Conservation (phyloP, 208 protist genomes). For the Leishmania arabica region DNA sequence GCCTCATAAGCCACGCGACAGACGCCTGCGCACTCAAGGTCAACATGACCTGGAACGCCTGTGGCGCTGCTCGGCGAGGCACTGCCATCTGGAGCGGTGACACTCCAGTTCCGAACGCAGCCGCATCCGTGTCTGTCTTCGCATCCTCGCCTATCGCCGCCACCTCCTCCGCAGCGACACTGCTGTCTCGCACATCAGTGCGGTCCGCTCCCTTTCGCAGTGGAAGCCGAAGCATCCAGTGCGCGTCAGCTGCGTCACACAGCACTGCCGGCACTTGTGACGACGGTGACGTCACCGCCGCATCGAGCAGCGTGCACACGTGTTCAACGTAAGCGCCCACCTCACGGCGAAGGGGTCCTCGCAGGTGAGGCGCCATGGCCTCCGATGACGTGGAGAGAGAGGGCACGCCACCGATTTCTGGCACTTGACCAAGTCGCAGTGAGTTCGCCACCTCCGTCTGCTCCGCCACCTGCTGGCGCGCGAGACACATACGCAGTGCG, state of each 20-base stretch:
- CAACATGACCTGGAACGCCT: conserved; percentile 11
- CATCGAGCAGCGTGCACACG: conserved; percentile 1
- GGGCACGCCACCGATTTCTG: background rate
- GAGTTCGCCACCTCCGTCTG: background rate
- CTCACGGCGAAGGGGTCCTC: conserved; percentile 5
- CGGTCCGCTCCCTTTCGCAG: background rate
- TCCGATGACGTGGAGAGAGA: background rate
- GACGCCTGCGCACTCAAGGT: background rate
- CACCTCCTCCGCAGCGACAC: background rate
- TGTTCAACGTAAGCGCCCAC: conserved; percentile 11
- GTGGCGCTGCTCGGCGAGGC: conserved; percentile 3
- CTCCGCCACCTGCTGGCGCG: conserved; percentile 15
- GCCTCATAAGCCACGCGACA: conserved; percentile 18
- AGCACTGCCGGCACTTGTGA: conserved; percentile 37
- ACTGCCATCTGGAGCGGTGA: background rate
- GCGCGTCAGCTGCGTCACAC: conserved; percentile 48
- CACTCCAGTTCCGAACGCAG: background rate
- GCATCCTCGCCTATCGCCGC: background rate
- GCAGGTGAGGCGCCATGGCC: background rate
- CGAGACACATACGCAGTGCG: conserved; percentile 6
- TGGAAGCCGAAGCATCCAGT: conserved; percentile 52
- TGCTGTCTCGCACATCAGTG: background rate
- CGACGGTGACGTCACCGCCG: conserved; percentile 7
- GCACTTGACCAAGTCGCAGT: background rate
- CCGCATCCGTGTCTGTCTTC: background rate